Conservation (phyloP, 2,329 filamentous ascomycete species). For the Thyridium curvatum region DNA sequence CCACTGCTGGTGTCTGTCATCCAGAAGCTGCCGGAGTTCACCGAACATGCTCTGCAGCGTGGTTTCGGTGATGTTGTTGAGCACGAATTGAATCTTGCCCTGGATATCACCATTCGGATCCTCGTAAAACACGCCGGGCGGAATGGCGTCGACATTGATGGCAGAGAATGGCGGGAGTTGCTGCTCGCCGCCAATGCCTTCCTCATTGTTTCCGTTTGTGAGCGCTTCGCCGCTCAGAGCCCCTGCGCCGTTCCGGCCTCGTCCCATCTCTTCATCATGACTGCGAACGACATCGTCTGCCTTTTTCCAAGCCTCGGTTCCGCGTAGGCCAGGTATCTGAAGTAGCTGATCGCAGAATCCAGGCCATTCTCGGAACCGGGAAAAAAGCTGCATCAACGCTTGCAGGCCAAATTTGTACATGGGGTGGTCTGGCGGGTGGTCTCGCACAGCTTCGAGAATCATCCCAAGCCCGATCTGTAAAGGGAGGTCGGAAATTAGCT, state of each 20-base stretch:
- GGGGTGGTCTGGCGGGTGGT: constrained; percentile 72
- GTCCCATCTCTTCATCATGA: constrained; percentile 53
- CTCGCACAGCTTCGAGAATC: constrained; percentile 93
- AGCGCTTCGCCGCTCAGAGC: constrained; percentile 40
- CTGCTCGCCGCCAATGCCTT: constrained; percentile 48
- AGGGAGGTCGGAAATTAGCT: constrained; percentile 82
- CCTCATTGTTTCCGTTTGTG: constrained; percentile 66
- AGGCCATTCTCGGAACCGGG: constrained; percentile 87
- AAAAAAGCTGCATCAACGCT: constrained; percentile 81
- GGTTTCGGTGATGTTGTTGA: constrained; percentile 92
- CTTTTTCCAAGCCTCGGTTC: constrained; percentile 77
- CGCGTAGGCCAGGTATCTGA: constrained; percentile 73
- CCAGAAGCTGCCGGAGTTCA: constrained; percentile 73
- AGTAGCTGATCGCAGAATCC: constrained; percentile 83
- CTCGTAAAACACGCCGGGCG: constrained; percentile 60
- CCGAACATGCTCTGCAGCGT: constrained; percentile 80
- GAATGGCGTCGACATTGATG: constrained; percentile 67
- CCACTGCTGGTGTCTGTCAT: constrained; percentile 85
- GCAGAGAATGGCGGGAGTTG: constrained; percentile 68
- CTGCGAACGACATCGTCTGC: constrained; percentile 74
- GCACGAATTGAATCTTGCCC: constrained; percentile 88
- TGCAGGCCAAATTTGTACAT: constrained; percentile 99
- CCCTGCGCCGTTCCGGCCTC: constrained; percentile 46
- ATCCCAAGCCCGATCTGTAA: constrained; percentile 93
- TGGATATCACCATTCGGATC: constrained; percentile 81